Percentiles rank a stretch among this genome's conserved stretches.
Conservation (phyloP, 1,139 yeast genomes). For the Hyphopichia pseudoburtonii region DNA sequence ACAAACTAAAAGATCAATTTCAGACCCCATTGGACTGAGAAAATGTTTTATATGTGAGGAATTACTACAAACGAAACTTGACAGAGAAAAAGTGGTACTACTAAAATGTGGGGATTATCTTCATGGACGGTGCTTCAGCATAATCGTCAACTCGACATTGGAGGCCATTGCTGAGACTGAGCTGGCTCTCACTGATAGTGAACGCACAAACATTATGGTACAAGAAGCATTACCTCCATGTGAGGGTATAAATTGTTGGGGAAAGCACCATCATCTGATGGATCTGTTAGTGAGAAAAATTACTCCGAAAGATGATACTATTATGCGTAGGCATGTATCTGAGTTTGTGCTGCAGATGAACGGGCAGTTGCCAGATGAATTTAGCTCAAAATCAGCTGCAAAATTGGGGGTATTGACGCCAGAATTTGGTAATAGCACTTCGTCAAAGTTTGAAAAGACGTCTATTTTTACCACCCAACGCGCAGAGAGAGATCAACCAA, state of each 20-base stretch:
- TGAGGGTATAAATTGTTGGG: conserved; percentile 2
- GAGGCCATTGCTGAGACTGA: not conserved
- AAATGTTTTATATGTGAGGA: conserved; percentile 41
- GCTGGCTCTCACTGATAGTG: not conserved
- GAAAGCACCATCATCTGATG: too few relatives aligned
- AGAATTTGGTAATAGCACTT: too few relatives aligned
- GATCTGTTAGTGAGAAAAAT: too few relatives aligned
- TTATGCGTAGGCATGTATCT: too few relatives aligned
- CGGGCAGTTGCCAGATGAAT: too few relatives aligned
- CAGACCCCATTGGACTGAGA: conserved; percentile 1
- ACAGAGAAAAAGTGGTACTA: conserved; percentile 31
- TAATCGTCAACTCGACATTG: conserved; percentile 7
- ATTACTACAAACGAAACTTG: conserved; percentile 29
- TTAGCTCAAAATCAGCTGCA: too few relatives aligned
- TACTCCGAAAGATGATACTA: too few relatives aligned
- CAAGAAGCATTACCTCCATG: not conserved
- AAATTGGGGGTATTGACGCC: too few relatives aligned
- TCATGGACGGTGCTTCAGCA: conserved; percentile 38
- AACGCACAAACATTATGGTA: not conserved
- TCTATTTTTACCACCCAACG: too few relatives aligned
- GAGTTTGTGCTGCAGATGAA: too few relatives aligned
- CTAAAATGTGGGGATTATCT: conserved; percentile 39
- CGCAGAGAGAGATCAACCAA: too few relatives aligned
- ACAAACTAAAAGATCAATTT: conserved; percentile 6
- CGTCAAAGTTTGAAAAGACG: too few relatives aligned